Evolutionary conservation across 78 protist genomes (phyloP).

Genomic region (Capsaspora owczarzaki): DNA sequence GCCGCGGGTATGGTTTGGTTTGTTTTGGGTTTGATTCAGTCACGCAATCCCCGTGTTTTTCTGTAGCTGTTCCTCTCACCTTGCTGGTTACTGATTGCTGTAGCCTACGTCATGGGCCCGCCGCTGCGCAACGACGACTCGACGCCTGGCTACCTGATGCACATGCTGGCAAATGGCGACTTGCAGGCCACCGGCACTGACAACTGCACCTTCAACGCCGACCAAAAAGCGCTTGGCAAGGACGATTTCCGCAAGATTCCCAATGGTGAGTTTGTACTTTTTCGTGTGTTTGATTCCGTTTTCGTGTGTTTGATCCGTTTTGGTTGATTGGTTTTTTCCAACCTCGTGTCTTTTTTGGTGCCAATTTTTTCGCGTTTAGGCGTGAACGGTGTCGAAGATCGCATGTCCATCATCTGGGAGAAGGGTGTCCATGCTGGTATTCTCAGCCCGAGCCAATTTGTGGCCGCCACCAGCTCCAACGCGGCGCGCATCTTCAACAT

Average conservation of each 20-base stretch:
- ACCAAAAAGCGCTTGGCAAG: conserved; percentile 70
- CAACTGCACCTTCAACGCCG: conserved; percentile 72
- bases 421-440: conserved; percentile 28
- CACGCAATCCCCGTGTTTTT: too few species aligned
- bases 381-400: conserved; percentile 71
- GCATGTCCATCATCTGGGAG: conserved; percentile 77
- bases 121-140: conserved; percentile 79
- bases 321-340: too few species aligned
- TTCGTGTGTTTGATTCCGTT: conserved; percentile 30
- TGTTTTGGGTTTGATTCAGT: background rate
- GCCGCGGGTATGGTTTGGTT: conserved; percentile 20
- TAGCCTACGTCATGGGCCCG: conserved; percentile 76
- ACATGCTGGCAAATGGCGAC: conserved; percentile 56
- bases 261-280: conserved; percentile 12
- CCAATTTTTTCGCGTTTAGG: too few species aligned
- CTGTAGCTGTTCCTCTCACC: too few species aligned
- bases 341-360: background rate
- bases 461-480: conserved; percentile 63
- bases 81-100: background rate
- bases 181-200: conserved; percentile 62
- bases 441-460: conserved; percentile 54
- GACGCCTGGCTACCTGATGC: conserved; percentile 55
- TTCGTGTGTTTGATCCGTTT: conserved; percentile 54
- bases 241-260: conserved; percentile 71
- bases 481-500: conserved; percentile 76